These are phyloP conservation scores for Lyophyllum shimeji DNA, from an alignment of 768 basidiomycete genomes.

Conservation along the genomic window DNA sequence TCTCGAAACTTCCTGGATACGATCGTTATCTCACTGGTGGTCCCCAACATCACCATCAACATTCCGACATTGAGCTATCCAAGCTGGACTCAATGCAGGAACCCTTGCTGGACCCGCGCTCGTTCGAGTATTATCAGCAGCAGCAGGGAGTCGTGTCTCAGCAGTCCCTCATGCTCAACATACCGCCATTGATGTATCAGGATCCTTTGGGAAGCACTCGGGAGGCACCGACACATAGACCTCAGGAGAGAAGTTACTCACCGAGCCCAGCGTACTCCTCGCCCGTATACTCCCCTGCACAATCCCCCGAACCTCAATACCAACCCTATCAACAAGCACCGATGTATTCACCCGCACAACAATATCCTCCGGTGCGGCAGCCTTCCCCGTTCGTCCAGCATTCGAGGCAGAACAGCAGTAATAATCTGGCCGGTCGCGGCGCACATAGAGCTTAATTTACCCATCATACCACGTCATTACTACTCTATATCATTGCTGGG, in stretches of 20 bases:
- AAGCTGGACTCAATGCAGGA: constrained; percentile 59
- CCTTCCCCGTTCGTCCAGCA: constrained; percentile 27
- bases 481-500: not conserved
- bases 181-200: constrained; percentile 44
- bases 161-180: constrained; percentile 37
- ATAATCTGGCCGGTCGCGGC: constrained; percentile 44
- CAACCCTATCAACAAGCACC: constrained; percentile 13
- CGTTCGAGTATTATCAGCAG: constrained; percentile 31
- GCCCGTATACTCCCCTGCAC: constrained; percentile 23
- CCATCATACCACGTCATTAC: not conserved
- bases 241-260: constrained; percentile 41
- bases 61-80: constrained; percentile 51
- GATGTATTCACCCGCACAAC: constrained; percentile 14
- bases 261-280: constrained; percentile 32
- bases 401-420: constrained; percentile 24
- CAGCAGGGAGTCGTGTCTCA: constrained; percentile 37
- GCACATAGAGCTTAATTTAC: constrained; percentile 30
- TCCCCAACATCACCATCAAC: constrained; percentile 25
- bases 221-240: constrained; percentile 67
- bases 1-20: constrained; percentile 43
- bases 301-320: constrained; percentile 24
- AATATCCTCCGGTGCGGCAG: constrained; percentile 27
- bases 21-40: constrained; percentile 58
- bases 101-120: constrained; percentile 50
- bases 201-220: constrained; percentile 37